Evolutionary conservation across 306 rosid genomes (phyloP), one percentile per base, ranked within the genome.

Genomic region (Sindora glabra): DNA sequence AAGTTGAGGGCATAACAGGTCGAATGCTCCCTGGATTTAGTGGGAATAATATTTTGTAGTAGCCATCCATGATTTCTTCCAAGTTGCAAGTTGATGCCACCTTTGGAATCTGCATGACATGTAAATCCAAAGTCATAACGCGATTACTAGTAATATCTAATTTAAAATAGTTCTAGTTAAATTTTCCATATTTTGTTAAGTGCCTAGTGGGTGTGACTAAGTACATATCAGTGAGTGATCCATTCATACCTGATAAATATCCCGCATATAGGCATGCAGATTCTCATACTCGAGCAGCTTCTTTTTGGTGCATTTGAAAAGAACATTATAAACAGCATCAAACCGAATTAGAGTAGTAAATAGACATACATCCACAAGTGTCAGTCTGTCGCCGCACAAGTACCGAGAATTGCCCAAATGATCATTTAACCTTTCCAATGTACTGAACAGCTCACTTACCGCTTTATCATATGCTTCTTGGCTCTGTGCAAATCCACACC

Each of bases 401-500:
- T 68, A 92, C 12, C 90, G 73, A 0, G 76, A 81, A 48, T 52
- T 48, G 3, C 63, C 60, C 70, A 92, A 62, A 62, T 89, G 96
- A 59, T 73, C 67, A 12, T 92, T 89, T 40, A 88, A 40, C 79
- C 48, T 51, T 49, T 89, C 94, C 21, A 86, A 48, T 14, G 90
- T 77, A 11, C 39, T 9, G 67, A 92, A 92, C 79, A 92, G 69
- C 7, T 80, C 85, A 17, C 68, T 49, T 12, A 79, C 95, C 0
- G 95, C 95, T 54, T 6, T 64, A 61, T 88, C 94, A 41, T 86
- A 89, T 19, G 95, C 96, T 59, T 77, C 76, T 69, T 89, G 99
- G 22, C 94, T 86, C 74, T 92, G 89, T n/a, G 96, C 96, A 80
- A 92, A 89, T 14, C 99, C 96, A 65, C 96, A 89, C 62, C 95